Base-by-base conservation (phyloP, 257 asterid genomes). In the Jacaranda copaia region DNA sequence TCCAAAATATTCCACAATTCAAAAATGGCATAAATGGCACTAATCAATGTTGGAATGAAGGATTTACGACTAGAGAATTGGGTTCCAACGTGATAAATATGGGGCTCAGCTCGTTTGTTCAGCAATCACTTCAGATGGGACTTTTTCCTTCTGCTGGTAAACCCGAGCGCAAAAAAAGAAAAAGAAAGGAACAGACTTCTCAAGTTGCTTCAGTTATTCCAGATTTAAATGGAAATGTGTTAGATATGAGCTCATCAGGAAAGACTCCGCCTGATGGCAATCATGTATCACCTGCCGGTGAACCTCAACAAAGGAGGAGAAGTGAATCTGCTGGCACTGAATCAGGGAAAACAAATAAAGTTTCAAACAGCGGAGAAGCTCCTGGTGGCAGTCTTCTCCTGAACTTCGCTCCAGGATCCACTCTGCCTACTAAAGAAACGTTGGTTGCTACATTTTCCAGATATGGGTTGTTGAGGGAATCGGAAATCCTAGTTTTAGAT, bases 151-250 rank as follows among this genome's bases (percentile, higher is more conserved):
- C 82, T 42, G 72, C 69, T 73, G 76, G 46, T 43, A 82, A 75
- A 66, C 76, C 81, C 0, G 84, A 77, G 78, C 79, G 35, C 62
- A 86, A 56, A 83, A 83, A 76, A 68, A 76, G 90, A 70, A 87
- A 79, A 79, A 79, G 87, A 73, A 82, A 82, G 82, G 87, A 83
- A 52, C 82, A 80, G 70, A 51, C 82, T 45, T 32, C 19, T 79
- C 58, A 81, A 73, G 78, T 65, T 66, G 80, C 81, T 76, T 39
- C 93, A 39, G 75, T 52, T 18, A 80, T 93, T 63, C 98, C 95
- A 25, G 98, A 93, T 84, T 84, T 90, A 90, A 92, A 90, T 25
- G 91, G 92, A 25, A 81, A 75, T 66, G 79, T 36, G 25, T 19
- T 64, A 0, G 90, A 88, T 32, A 42, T 36, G 32, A 68, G 55